These are phyloP conservation scores for Miscanthus sacchariflorus DNA, from an alignment of 202 grass and related monocot genomes.

Conservation along the genomic window DNA sequence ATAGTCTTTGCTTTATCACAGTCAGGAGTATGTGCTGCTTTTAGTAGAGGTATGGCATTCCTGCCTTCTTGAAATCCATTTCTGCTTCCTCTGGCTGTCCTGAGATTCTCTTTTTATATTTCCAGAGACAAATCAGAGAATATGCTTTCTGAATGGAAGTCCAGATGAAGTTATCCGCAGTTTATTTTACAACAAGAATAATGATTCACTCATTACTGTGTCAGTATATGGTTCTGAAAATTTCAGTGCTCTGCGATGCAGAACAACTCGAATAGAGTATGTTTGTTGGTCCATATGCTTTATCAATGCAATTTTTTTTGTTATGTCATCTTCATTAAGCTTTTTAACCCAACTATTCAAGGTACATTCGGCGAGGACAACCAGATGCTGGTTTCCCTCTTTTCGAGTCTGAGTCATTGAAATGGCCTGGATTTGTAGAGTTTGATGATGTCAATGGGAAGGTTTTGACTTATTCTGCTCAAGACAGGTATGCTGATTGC, in stretches of 20 bases:
- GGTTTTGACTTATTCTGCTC: slow-evolving; percentile 88
- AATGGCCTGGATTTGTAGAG: slow-evolving; percentile 98
- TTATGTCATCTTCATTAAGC: slow-evolving; percentile 28
- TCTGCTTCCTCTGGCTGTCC: background rate
- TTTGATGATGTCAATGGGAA: slow-evolving; percentile 99
- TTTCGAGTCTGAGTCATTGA: slow-evolving; percentile 91
- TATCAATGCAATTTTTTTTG: background rate
- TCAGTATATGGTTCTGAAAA: slow-evolving; percentile 94
- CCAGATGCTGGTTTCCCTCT: slow-evolving; percentile 90
- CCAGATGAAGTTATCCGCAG: slow-evolving; percentile 97
- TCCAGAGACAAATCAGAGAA: slow-evolving; percentile 81
- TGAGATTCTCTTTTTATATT: slow-evolving; percentile 36
- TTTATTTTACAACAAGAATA: slow-evolving; percentile 99
- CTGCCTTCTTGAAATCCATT: slow-evolving; percentile 1
- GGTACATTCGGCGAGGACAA: slow-evolving; percentile 81
- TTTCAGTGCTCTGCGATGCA: slow-evolving; percentile 90
- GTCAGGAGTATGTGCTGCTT: slow-evolving; percentile 89
- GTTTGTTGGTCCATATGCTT: slow-evolving; percentile 26
- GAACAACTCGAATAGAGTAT: slow-evolving; percentile 91
- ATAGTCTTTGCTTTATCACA: slow-evolving; percentile 93
- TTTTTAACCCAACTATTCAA: slow-evolving; percentile 38
- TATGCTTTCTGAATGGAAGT: slow-evolving; percentile 91
- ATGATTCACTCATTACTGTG: slow-evolving; percentile 93
- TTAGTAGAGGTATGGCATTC: slow-evolving; percentile 66
- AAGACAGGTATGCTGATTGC: slow-evolving; percentile 71